Conservation (phyloP, 2,329 filamentous ascomycete genomes). For the Albophoma yamanashiensis region DNA sequence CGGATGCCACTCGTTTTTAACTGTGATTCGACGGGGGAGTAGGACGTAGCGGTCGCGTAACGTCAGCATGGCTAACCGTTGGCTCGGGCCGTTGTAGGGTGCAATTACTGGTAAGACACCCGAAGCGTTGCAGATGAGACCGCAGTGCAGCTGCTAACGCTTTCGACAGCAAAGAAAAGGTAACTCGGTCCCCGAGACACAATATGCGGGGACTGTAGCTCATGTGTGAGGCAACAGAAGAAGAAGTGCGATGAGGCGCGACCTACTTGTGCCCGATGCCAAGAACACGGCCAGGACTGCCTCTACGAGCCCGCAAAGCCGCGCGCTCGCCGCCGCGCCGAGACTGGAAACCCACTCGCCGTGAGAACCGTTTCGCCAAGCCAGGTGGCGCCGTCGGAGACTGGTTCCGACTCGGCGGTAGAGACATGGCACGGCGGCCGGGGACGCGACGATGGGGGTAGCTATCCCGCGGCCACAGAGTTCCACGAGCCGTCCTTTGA, state of each 20-base stretch:
- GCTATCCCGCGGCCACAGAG: not conserved
- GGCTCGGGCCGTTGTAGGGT: conserved; percentile 24
- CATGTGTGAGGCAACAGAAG: conserved; percentile 26
- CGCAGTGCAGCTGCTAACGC: conserved; percentile 1
- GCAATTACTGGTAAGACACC: conserved; percentile 37
- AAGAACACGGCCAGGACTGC: conserved; percentile 36
- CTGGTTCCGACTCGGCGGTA: not conserved
- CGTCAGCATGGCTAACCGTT: not conserved
- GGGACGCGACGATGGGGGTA: not conserved
- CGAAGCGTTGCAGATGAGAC: not conserved
- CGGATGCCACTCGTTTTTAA: not conserved
- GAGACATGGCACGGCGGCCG: not conserved
- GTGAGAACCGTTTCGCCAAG: not conserved
- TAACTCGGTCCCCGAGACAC: conserved; percentile 12
- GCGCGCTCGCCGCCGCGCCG: conserved; percentile 25
- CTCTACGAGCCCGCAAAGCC: conserved; percentile 36
- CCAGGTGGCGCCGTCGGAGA: not conserved
- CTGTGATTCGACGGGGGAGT: not conserved
- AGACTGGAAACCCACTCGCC: conserved; percentile 5
- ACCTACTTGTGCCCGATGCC: conserved; percentile 39
- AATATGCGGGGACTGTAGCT: not conserved
- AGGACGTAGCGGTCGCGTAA: not conserved
- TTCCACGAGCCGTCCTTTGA: not conserved
- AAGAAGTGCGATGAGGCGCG: conserved; percentile 47
- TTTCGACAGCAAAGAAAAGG: conserved; percentile 41